A percentile compares a stretch with the other conserved stretches of the same genome.
phyloP scores from a whole-genome alignment of 441 rosid genomes.

The Viola pubescens region DNA sequence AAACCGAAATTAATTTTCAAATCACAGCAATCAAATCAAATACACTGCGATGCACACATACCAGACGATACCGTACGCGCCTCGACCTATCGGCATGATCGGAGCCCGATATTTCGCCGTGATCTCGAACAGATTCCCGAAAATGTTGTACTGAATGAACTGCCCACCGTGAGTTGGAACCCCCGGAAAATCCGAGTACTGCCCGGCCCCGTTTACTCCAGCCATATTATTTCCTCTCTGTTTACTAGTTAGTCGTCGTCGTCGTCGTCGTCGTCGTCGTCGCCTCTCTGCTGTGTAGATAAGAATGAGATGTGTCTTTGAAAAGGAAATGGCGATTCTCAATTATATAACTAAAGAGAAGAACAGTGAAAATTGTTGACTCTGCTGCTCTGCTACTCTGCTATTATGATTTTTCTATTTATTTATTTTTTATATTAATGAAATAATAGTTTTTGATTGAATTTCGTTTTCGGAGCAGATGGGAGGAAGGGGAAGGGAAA shows the following conservation, averaged over 20 bases:
- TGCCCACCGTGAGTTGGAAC: constrained; percentile 60
- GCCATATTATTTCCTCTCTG: constrained; percentile 26
- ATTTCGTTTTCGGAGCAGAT: constrained; percentile 4
- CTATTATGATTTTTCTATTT: neutral
- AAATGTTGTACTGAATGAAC: constrained; percentile 60
- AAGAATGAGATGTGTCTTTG: neutral
- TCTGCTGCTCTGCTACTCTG: too few species aligned
- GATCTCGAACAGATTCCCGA: constrained; percentile 71
- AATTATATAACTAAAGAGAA: too few species aligned
- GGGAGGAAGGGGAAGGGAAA: constrained; percentile 47
- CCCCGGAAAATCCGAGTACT: constrained; percentile 62
- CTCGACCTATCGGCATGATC: constrained; percentile 89
- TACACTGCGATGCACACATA: constrained; percentile 20
- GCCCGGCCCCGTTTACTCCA: constrained; percentile 37
- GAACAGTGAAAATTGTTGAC: neutral
- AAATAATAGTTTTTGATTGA: too few species aligned
- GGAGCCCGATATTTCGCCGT: constrained; percentile 87
- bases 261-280: too few species aligned
- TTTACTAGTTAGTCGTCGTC: neutral
- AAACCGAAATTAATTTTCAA: neutral
- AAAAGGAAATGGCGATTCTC: too few species aligned
- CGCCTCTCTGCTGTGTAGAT: neutral
- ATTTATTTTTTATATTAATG: too few species aligned
- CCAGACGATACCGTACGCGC: constrained; percentile 97
- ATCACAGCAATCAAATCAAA: neutral